Evolutionary conservation across 371 early-diverging fungal genomes (phyloP), one percentile per base, ranked within the genome.

Genomic region (Syncephalastrum monosporum): DNA sequence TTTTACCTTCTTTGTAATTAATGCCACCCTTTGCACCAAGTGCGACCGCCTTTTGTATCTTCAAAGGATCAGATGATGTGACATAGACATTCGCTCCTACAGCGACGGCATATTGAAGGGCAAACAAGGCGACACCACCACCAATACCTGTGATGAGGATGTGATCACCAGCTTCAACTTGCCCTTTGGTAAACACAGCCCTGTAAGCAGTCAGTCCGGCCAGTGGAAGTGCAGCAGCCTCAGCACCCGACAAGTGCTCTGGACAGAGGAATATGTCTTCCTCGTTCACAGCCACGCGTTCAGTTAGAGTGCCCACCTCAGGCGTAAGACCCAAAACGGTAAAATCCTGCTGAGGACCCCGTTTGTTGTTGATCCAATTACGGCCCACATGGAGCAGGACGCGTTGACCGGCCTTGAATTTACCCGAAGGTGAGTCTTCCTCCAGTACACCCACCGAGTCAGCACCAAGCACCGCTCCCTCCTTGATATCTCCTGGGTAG

Each of bases 61-160:
- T 90, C 21, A 69, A 74, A 3, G 71, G 71, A 19, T 74, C 77
- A 13, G 85, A 84, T 8, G 87, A 86, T 5, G 89, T 88, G 50
- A 90, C 91, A 64, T 76, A 88, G 1, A 85, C 88, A 52, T 85
- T 74, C 25, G 88, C 88, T 10, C 89, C 89, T 1, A 61, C 75
- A 38, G 87, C 85, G 8, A 87, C 77, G 24, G 84, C 81, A 59
- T 89, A 86, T 52, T 84, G 82, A 42, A 90, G 64, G 4, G 87
- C 87, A 63, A 77, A 75, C 17, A 88, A 58, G 0, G 91, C 91
- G 42, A 90, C 91, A 51, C 91, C 90, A 33, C 90, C 90, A 25
- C 84, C 87, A 63, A 90, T 88, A 33, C 91, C 91, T 16, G 89
- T 83, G 50, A 90, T 77, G 5, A 90, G 64, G 5, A 90, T 83